These are phyloP conservation scores for Pichia kudriavzevii DNA, from an alignment of 1,139 yeast genomes.

Conservation along the genomic window DNA sequence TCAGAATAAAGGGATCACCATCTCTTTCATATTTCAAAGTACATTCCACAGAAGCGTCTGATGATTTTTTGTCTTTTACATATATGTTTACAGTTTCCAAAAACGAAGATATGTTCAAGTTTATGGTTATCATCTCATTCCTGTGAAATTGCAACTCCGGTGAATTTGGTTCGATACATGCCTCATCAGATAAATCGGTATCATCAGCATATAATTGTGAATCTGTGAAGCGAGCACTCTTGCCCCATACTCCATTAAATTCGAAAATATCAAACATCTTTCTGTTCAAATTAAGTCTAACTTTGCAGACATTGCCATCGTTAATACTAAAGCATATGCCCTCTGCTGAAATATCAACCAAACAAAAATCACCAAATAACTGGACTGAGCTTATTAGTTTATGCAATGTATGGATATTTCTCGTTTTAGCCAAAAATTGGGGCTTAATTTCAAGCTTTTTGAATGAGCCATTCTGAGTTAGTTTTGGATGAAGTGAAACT, in stretches of 20 bases:
- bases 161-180: constrained; percentile 9
- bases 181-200: constrained; percentile 9
- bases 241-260: constrained; percentile 18
- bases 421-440: constrained; percentile 23
- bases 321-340: constrained; percentile 25
- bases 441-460: too few species aligned
- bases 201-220: constrained; percentile 11
- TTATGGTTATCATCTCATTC: constrained; percentile 22
- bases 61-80: constrained; percentile 22
- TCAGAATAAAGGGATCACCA: constrained; percentile 61
- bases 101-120: constrained; percentile 35
- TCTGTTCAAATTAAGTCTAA: constrained; percentile 22
- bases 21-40: constrained; percentile 43
- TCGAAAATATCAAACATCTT: constrained; percentile 18
- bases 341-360: constrained; percentile 21
- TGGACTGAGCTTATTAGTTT: constrained; percentile 23
- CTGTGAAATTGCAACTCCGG: too few species aligned
- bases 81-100: constrained; percentile 39
- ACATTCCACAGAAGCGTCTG: constrained; percentile 34
- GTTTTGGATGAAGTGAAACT: too few species aligned
- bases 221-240: constrained; percentile 3
- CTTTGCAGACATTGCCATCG: constrained; percentile 26
- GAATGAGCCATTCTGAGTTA: too few species aligned
- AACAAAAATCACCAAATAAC: constrained; percentile 25
- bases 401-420: constrained; percentile 20